Evolutionary conservation across 208 protist species (phyloP).

Genomic region (Leishmania amazonensis): DNA sequence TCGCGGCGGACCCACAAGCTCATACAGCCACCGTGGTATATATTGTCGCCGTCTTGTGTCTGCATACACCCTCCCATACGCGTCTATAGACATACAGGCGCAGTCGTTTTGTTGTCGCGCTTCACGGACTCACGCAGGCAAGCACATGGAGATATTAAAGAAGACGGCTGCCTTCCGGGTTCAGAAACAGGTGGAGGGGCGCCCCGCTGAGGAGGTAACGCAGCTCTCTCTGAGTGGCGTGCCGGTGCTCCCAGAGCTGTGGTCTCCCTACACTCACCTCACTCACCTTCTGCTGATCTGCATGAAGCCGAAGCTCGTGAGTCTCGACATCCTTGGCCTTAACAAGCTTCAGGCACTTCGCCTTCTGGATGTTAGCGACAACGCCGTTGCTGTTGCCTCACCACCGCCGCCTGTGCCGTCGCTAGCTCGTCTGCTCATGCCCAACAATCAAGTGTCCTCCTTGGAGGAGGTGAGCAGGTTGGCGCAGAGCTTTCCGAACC

Average conservation of each 20-base stretch:
- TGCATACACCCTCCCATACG: not conserved
- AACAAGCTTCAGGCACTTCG: conserved; percentile 38
- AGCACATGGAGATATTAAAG: conserved; percentile 66
- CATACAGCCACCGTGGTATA: not conserved
- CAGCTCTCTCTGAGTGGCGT: conserved; percentile 70
- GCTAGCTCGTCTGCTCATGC: conserved; percentile 55
- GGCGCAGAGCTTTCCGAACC: conserved; percentile 48
- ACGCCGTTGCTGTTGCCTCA: conserved; percentile 49
- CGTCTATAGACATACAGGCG: not conserved
- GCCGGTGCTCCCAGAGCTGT: conserved; percentile 49
- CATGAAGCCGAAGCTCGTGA: conserved; percentile 61
- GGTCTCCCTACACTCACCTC: conserved; percentile 50
- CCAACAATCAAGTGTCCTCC: conserved; percentile 66
- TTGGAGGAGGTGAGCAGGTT: conserved; percentile 63
- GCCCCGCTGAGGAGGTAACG: conserved; percentile 48
- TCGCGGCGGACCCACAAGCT: not conserved
- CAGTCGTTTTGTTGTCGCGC: not conserved
- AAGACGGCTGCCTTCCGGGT: conserved; percentile 75
- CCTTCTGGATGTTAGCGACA: conserved; percentile 87
- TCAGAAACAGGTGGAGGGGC: conserved; percentile 64
- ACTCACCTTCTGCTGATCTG: conserved; percentile 64
- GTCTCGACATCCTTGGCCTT: conserved; percentile 40
- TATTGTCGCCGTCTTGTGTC: too few relatives aligned
- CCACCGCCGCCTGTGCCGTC: conserved; percentile 28
- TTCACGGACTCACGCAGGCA: not conserved